These are phyloP conservation scores for Candolleomyces eurysporus DNA, from an alignment of 768 basidiomycete species.

Conservation along the genomic window DNA sequence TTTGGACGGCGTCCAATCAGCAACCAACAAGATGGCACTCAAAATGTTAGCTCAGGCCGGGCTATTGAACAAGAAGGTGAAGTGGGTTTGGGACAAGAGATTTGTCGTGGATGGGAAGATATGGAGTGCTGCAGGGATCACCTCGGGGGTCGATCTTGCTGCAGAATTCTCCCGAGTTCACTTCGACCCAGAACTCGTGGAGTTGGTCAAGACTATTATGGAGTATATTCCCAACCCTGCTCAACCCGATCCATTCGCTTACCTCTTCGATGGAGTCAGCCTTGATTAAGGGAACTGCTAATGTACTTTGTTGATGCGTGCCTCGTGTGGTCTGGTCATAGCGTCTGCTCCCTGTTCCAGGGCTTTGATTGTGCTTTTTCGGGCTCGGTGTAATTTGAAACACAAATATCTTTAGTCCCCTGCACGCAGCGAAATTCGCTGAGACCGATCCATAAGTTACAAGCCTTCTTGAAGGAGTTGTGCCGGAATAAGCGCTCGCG, in stretches of 20 bases:
- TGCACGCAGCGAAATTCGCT: too few relatives aligned
- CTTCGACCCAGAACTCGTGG: conserved; percentile 21
- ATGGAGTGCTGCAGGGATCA: conserved; percentile 26
- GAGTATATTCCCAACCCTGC: conserved; percentile 25
- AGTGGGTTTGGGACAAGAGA: conserved; percentile 25
- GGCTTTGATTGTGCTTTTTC: too few relatives aligned
- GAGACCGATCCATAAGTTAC: too few relatives aligned
- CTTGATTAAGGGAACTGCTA: conserved; percentile 10
- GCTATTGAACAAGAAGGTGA: conserved; percentile 20
- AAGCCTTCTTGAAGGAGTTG: too few relatives aligned
- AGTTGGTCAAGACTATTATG: conserved; percentile 15
- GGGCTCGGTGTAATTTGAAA: too few relatives aligned
- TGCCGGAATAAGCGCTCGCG: too few relatives aligned
- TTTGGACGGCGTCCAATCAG: conserved; percentile 20
- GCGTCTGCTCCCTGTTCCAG: too few relatives aligned
- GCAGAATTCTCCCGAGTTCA: conserved; percentile 24
- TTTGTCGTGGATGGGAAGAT: conserved; percentile 27
- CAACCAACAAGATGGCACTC: conserved; percentile 21
- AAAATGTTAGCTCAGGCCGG: conserved; percentile 6
- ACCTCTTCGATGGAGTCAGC: conserved; percentile 20
- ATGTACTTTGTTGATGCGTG: background rate
- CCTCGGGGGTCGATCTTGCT: conserved; percentile 25
- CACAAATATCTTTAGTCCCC: too few relatives aligned
- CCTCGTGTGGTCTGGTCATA: background rate
- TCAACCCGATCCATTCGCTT: conserved; percentile 24